Conservation (phyloP, 306 rosid genomes). For the Cicer cuneatum region DNA sequence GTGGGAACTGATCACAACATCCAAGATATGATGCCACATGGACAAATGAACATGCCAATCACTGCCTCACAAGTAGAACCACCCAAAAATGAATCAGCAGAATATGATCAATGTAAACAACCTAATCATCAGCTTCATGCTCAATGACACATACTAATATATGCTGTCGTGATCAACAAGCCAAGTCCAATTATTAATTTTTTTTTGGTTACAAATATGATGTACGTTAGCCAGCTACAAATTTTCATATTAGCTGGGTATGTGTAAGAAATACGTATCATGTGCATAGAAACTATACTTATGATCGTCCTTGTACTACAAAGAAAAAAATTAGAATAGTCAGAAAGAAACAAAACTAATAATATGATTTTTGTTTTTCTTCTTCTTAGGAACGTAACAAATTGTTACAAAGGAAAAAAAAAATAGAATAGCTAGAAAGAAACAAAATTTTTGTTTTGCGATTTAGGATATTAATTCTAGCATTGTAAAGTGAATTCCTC, state of each 20-base stretch:
- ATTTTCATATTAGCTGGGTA: conserved; percentile 20
- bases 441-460: too few species aligned
- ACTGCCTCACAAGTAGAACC: conserved; percentile 58
- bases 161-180: neutral
- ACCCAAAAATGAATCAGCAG: conserved; percentile 47
- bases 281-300: conserved; percentile 16
- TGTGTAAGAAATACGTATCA: neutral
- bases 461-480: too few species aligned
- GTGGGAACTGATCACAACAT: conserved; percentile 47
- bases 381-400: neutral
- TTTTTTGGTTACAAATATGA: neutral
- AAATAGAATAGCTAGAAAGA: too few species aligned
- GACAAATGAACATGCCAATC: conserved; percentile 59
- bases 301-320: neutral
- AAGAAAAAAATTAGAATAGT: neutral
- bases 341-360: neutral
- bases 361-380: too few species aligned
- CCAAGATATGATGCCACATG: conserved; percentile 58
- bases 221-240: neutral
- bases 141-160: conserved; percentile 38
- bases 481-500: too few species aligned
- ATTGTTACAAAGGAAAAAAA: too few species aligned
- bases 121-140: conserved; percentile 47
- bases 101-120: conserved; percentile 53
- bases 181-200: neutral